phyloP scores from a whole-genome alignment of 1,284 basidiomycete species.

The Apiotrichum akiyoshidainum region DNA sequence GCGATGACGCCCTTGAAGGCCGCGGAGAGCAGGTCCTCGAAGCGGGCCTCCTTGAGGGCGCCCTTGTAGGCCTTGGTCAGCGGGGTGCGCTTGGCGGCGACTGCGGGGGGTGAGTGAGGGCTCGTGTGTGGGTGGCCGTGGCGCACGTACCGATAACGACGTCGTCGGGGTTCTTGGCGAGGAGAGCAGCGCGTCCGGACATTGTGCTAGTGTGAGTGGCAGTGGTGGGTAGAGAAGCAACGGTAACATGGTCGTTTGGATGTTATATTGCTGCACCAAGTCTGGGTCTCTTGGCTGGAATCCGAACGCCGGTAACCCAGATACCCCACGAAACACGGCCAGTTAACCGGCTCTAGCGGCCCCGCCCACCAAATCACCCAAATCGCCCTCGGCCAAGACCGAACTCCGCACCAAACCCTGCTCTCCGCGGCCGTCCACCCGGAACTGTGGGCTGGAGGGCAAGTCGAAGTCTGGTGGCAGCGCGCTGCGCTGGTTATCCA shows the following conservation, averaged over 20 bases:
- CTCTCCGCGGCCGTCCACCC: neutral
- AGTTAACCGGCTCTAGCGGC: too few species aligned
- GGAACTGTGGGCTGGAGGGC: too few species aligned
- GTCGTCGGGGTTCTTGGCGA: conserved; percentile 23
- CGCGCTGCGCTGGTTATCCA: too few species aligned
- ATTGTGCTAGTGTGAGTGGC: neutral
- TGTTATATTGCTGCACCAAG: neutral
- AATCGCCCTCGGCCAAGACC: too few species aligned
- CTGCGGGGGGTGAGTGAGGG: conserved; percentile 5
- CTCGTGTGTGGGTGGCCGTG: too few species aligned
- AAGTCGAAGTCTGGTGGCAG: too few species aligned
- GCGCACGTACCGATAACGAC: conserved; percentile 21
- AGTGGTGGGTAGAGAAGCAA: neutral
- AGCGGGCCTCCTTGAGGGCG: conserved; percentile 80
- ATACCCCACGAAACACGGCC: too few species aligned
- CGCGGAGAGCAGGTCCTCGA: conserved; percentile 76
- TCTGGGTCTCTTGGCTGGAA: neutral
- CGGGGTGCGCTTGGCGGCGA: conserved; percentile 22
- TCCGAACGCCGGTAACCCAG: neutral
- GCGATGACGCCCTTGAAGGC: conserved; percentile 54
- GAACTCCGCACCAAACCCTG: too few species aligned
- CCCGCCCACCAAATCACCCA: too few species aligned
- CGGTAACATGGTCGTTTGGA: neutral
- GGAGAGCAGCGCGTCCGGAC: conserved; percentile 14
- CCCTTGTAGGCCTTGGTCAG: conserved; percentile 68